A percentile compares a stretch with the other conserved stretches of the same genome.
phyloP scores from a whole-genome alignment of 208 protist genomes.

The Endotrypanum monterogeii region DNA sequence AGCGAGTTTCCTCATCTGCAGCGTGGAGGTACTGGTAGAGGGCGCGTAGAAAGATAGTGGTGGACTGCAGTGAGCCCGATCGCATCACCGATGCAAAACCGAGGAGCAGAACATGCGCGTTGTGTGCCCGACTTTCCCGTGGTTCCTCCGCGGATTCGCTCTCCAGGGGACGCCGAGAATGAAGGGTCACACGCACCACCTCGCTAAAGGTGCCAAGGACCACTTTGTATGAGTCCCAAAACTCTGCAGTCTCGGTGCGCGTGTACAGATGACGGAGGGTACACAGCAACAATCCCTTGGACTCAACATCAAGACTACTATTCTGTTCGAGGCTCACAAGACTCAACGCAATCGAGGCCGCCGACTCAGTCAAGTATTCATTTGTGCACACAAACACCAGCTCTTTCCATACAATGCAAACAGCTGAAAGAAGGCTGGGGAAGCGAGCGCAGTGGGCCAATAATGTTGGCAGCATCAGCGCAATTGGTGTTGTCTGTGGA shows the following conservation, averaged over 20 bases:
- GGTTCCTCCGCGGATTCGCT: neutral
- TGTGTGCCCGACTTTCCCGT: neutral
- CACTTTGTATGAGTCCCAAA: constrained; percentile 74
- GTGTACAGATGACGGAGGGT: constrained; percentile 47
- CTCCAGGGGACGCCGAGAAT: neutral
- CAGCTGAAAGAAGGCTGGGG: constrained; percentile 31
- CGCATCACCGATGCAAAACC: constrained; percentile 77
- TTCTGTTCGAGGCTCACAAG: constrained; percentile 64
- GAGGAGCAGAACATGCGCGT: constrained; percentile 12
- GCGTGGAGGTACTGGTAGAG: constrained; percentile 66
- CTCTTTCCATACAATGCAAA: constrained; percentile 70
- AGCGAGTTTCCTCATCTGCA: constrained; percentile 32
- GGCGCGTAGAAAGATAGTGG: constrained; percentile 71
- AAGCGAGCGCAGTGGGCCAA: constrained; percentile 51
- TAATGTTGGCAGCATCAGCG: constrained; percentile 81
- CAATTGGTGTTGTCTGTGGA: constrained; percentile 62
- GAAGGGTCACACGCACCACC: constrained; percentile 35
- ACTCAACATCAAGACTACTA: constrained; percentile 19
- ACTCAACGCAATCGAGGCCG: constrained; percentile 71
- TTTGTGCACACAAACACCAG: constrained; percentile 61
- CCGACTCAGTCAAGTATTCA: constrained; percentile 70
- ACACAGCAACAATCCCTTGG: constrained; percentile 32
- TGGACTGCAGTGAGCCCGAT: constrained; percentile 73
- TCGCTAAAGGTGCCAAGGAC: constrained; percentile 55
- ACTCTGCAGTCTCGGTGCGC: constrained; percentile 34